Base-by-base conservation (phyloP, 73 alveolate species). In the Paramecium caudatum region DNA sequence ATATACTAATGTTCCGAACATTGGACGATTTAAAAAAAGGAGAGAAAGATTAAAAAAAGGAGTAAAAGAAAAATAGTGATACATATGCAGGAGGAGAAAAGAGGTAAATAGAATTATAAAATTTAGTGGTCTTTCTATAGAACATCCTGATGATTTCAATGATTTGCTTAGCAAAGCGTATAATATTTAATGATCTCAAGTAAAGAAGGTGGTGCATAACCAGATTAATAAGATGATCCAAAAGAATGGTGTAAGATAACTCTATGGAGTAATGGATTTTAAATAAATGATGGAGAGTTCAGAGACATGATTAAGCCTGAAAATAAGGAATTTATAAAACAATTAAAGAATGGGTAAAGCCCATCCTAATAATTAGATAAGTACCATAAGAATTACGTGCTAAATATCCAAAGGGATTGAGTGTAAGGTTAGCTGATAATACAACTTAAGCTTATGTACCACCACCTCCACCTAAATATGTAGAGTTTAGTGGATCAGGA, bases 391-490 rank as follows among this genome's bases (percentile, higher is more conserved):
- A 80, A 47, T 46, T 94, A 23, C 81, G 93, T 74, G 91, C 50
- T 34, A 91, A 94, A 61, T 94, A 90, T 82, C 93, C 90, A 3
- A 37, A 92, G 34, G 93, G 94, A n/a, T 91, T 91, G 13, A 91
- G 92, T 85, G 98, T 94, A 0, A 83, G 94, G 12, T 62, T 94
- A 1, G 98, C 93, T 34, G 98, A 94, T 69, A 93, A 82, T 43
- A 93, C 94, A 55, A 19, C 47, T 36, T 95, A 94, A 37, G 91
- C 82, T 25, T 94, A 91, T 82, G 90, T 92, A 19, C 96, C 96
- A 7, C 98, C 98, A 5, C 92, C 98, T 55, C 98, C 98, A 8
- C 98, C 98, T 6, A 91, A 94, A 49, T 94, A 94, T 83, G 94
- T 93, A 15, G 96, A 95, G 32, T 94, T 91, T 55, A 81, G 93